A percentile compares a stretch with the other conserved stretches of the same genome.
These are phyloP conservation scores for Trifolium dubium DNA, from an alignment of 306 rosid species.

Conservation along the genomic window DNA sequence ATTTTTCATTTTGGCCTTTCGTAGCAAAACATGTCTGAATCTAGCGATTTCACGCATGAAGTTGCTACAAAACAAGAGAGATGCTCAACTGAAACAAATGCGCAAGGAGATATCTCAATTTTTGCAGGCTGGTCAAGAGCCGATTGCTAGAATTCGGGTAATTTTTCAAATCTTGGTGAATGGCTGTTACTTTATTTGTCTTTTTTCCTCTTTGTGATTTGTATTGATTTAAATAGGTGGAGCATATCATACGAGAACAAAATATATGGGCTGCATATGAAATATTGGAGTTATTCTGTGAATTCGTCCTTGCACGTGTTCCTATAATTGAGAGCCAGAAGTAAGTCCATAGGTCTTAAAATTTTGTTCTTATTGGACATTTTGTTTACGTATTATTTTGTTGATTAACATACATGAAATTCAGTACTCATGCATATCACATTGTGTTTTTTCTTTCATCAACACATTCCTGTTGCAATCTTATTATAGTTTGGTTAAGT, in stretches of 20 bases:
- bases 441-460: conserved; percentile 18
- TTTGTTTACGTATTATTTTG: conserved; percentile 31
- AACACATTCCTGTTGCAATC: conserved; percentile 9
- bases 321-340: conserved; percentile 87
- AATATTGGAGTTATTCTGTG: conserved; percentile 95
- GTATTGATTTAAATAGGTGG: conserved; percentile 67
- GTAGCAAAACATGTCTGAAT: conserved; percentile 87
- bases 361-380: conserved; percentile 30
- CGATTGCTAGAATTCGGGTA: conserved; percentile 95
- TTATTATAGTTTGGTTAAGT: neutral
- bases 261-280: conserved; percentile 90
- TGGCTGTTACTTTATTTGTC: conserved; percentile 10
- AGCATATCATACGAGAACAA: conserved; percentile 94
- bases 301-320: conserved; percentile 90
- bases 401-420: conserved; percentile 17
- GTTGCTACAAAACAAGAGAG: conserved; percentile 96
- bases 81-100: conserved; percentile 82
- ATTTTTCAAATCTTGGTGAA: conserved; percentile 37
- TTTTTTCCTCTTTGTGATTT: neutral
- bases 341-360: conserved; percentile 51
- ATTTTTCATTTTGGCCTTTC: conserved; percentile 3
- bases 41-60: conserved; percentile 88
- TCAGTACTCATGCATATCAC: neutral
- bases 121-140: conserved; percentile 94
- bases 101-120: conserved; percentile 93